Evolutionary conservation across 306 rosid genomes (phyloP), one percentile per base, ranked within the genome.

Genomic region (Datisca glomerata): DNA sequence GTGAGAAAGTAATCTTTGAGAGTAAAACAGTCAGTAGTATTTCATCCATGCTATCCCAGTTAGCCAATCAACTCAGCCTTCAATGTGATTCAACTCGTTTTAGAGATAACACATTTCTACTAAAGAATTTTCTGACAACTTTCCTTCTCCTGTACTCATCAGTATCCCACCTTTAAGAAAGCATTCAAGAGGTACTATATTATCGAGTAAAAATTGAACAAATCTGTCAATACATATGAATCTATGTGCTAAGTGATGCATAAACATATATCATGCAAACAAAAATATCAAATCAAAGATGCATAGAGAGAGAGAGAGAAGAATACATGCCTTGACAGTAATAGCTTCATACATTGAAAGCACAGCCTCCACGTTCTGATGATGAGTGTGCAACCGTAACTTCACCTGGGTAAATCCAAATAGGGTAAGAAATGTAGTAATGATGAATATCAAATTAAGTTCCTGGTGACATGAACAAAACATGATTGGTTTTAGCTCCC

Each of bases 361-460:
- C 25, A 84, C 92, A 12, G 80, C 83, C 70, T 77, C 86, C 55
- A 89, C 84, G 51, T 89, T 89, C 64, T 77, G 86, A 68, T 78
- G 82, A 68, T 89, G 98, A 23, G 98, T 89, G 39, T 45, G 67
- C 73, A 89, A 57, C 38, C 93, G 75, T 60, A 89, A 64, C 67
- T 78, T 84, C 28, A 89, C 95, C 97, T 87, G 40, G 21, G 57
- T 40, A 17, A 56, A 49, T 45, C 34, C 43, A 67, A 61, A 54
- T 21, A 41, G 44, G 34, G 46, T 63, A 11, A 22, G 41, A 39
- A 38, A 47, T 16, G 43, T 35, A 47, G 23, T 19, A 25, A 18
- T 50, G n/a, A n/a, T 17, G 33, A 18, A 6, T 53, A 39, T 14
- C 55, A 18, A 24, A 42, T 40, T 24, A 37, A 53, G 31, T 41